Percentiles rank a stretch among this genome's conserved stretches.
Evolutionary conservation across 768 basidiomycete species (phyloP).

Genomic region (Butyriboletus loyo): DNA sequence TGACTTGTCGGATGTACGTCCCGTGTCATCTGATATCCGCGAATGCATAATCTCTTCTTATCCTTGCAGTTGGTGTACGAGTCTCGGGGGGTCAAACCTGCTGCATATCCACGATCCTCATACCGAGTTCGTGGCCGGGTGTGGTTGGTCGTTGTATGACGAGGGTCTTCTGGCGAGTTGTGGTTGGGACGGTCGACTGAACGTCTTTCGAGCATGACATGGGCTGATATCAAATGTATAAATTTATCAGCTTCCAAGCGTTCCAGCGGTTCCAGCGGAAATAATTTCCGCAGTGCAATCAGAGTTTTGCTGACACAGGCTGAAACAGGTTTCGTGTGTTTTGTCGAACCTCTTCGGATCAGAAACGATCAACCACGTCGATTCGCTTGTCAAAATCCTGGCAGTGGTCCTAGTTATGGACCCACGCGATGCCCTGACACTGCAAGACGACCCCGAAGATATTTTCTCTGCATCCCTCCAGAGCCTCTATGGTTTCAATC

Average conservation of each 20-base stretch:
- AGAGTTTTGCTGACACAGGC: background rate
- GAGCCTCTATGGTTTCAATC: conserved; percentile 57
- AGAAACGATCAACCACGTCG: background rate
- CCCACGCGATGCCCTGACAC: background rate
- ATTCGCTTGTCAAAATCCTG: too few species aligned
- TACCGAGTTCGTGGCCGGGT: conserved; percentile 93
- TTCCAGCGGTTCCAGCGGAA: background rate
- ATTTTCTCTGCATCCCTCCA: conserved; percentile 64
- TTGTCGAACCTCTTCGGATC: background rate
- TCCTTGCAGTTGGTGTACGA: conserved; percentile 67
- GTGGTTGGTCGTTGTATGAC: conserved; percentile 90
- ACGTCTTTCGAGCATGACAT: conserved; percentile 61
- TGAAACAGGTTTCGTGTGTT: background rate
- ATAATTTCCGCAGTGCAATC: background rate
- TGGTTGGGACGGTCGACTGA: conserved; percentile 86
- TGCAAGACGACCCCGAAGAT: conserved; percentile 52
- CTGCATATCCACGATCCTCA: conserved; percentile 80
- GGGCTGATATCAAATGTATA: background rate
- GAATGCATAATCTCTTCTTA: background rate
- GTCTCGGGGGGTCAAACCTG: conserved; percentile 50
- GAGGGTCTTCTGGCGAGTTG: conserved; percentile 85
- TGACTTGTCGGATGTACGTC: conserved; percentile 89
- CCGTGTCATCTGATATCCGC: background rate
- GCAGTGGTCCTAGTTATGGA: background rate
- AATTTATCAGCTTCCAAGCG: background rate